A percentile compares a stretch with the other conserved stretches of the same genome.
phyloP scores from a whole-genome alignment of 1,284 basidiomycete species.

The Blastosporella zonata region DNA sequence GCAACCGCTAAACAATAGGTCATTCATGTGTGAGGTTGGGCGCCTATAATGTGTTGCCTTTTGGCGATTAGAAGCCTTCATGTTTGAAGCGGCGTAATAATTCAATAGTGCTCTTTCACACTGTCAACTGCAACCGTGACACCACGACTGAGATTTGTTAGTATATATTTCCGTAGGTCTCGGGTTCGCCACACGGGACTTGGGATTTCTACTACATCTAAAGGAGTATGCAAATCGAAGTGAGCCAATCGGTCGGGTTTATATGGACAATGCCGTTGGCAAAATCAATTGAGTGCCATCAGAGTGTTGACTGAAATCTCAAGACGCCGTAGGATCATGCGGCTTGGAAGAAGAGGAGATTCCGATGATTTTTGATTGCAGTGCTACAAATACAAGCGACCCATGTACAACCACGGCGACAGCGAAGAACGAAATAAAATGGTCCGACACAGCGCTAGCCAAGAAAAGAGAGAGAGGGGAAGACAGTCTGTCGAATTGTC shows the following conservation, averaged over 20 bases:
- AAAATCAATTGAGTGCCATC: too few relatives aligned
- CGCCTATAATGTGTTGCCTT: background rate
- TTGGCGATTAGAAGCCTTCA: background rate
- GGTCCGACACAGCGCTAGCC: constrained; percentile 2
- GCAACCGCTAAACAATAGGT: background rate
- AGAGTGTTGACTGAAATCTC: too few relatives aligned
- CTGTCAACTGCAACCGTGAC: background rate
- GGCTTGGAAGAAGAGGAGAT: background rate
- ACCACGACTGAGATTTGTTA: background rate
- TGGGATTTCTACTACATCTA: too few relatives aligned
- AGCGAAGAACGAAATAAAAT: background rate
- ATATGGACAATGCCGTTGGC: too few relatives aligned
- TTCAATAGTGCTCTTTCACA: background rate
- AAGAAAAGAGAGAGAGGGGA: background rate
- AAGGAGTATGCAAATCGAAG: too few relatives aligned
- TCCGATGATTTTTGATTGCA: background rate
- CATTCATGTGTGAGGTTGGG: background rate
- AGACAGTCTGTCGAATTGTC: background rate
- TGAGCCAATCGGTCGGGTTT: constrained; percentile 5
- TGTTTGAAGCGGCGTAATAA: background rate
- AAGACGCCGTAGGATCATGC: background rate
- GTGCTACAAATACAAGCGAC: constrained; percentile 12
- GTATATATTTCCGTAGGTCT: too few relatives aligned
- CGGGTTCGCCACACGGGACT: too few relatives aligned
- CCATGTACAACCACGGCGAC: constrained; percentile 6